Base-by-base conservation (phyloP, 1,284 basidiomycete genomes). In the Malassezia pachydermatis region DNA sequence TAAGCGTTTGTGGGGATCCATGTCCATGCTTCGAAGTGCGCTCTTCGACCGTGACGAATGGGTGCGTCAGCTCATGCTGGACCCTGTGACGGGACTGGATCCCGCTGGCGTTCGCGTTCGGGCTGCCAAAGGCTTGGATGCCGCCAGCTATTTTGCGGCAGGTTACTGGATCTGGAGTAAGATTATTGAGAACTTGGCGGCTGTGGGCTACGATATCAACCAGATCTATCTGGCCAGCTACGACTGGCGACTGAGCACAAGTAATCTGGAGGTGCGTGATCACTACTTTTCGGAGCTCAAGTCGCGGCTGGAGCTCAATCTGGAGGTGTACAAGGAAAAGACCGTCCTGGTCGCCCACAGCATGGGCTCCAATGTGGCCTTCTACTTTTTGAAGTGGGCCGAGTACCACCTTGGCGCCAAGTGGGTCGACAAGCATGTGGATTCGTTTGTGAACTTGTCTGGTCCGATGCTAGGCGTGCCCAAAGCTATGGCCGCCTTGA, bases 401-500 rank as follows among this genome's bases (percentile, higher is more conserved):
- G 94, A 99, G 73, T 84, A 87, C 0, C 79, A 84, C 16, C 73
- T 77, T 39, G 94, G 92, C 1, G 75, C 81, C 2, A 76, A 79
- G 25, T 99, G 94, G 94, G 87, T 94, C 14, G 90, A 96, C 76
- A 84, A 66, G n/a, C 74, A 76, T 54, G 62, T 76, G 17, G 67
- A 72, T 36, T 63, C 67, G 5, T 72, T 73, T 44, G 63, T 54
- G 8, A 92, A 46, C 49, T 81, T 95, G 51, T 87, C 83, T 2
- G 92, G 92, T 1, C 87, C 90, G 7, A 80, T 92, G 74, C 76
- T 96, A 33, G 75, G 77, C 39, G 77, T 78, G 0, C 75, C 87
- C 2, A 98, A 96, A 74, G 86, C 90, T 0, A 94, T 96, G 87
- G 76, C 89, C 0, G 90, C 92, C 3, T 88, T 96, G 70, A 76